phyloP scores from a whole-genome alignment of 164 flowering plant genomes.

The Malania oleifera region DNA sequence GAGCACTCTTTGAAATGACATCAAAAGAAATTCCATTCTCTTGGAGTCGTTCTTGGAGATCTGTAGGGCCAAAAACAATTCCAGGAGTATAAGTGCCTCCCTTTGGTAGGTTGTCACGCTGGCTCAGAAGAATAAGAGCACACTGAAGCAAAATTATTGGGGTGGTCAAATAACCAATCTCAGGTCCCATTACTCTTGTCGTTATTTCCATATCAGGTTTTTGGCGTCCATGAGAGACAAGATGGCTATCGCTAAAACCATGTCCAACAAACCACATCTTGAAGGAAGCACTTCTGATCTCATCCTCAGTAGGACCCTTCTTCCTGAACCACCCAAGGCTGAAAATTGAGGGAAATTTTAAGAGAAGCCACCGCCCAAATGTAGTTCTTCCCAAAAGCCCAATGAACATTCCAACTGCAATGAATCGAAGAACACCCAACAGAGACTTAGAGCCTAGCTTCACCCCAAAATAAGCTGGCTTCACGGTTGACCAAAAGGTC shows the following conservation, averaged over 20 bases:
- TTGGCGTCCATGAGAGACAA: constrained; percentile 27
- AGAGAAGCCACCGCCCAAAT: constrained; percentile 80
- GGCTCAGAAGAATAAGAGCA: constrained; percentile 55
- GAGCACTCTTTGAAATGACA: constrained; percentile 47
- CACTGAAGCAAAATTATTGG: constrained; percentile 79
- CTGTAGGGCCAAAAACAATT: constrained; percentile 81
- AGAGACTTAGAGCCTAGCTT: constrained; percentile 63
- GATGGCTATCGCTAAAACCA: constrained; percentile 48
- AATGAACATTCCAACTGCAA: constrained; percentile 47
- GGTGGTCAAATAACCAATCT: constrained; percentile 89
- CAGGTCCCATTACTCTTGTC: constrained; percentile 87
- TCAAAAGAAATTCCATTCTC: constrained; percentile 84
- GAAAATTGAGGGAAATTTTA: constrained; percentile 73
- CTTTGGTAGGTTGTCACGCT: constrained; percentile 61
- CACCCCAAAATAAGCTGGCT: constrained; percentile 89
- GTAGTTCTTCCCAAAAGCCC: constrained; percentile 47
- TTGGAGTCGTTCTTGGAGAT: constrained; percentile 77
- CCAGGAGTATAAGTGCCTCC: constrained; percentile 87
- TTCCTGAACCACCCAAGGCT: constrained; percentile 79
- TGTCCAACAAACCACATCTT: constrained; percentile 90
- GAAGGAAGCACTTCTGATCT: constrained; percentile 74
- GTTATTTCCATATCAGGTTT: constrained; percentile 73
- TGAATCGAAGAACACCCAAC: constrained; percentile 40
- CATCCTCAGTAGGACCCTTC: constrained; percentile 82
- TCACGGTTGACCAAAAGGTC: constrained; percentile 68